Conservation (phyloP, 2,329 filamentous ascomycete species). For the Scedosporium minutisporum region DNA sequence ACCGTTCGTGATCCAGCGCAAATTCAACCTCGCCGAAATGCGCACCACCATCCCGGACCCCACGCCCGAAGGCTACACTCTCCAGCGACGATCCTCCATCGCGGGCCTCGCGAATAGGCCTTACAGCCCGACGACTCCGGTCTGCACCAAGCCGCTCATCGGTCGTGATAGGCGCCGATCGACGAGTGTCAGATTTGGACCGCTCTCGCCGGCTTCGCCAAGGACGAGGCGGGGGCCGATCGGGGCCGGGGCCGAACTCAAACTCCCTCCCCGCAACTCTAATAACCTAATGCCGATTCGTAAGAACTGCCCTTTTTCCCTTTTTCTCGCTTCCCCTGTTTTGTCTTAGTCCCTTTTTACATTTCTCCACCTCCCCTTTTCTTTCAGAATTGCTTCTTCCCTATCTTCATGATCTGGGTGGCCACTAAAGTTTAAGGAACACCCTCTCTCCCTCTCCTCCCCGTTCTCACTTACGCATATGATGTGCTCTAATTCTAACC, state of each 20-base stretch:
- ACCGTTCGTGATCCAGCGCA: conserved; percentile 38
- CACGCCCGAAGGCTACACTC: background rate
- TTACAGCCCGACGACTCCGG: background rate
- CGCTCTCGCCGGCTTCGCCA: conserved; percentile 5
- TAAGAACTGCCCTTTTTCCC: conserved; percentile 19
- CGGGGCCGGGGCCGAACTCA: background rate
- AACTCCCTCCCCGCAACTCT: background rate
- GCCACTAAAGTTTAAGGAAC: background rate
- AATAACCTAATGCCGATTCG: conserved; percentile 33
- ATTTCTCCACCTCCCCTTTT: background rate
- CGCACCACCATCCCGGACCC: conserved; percentile 33
- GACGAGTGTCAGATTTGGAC: conserved; percentile 14
- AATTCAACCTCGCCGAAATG: conserved; percentile 39
- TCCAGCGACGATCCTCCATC: conserved; percentile 8
- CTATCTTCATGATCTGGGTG: background rate
- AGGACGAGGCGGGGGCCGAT: background rate
- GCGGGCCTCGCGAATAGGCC: conserved; percentile 3
- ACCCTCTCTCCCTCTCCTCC: background rate
- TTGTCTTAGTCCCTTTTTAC: conserved; percentile 2
- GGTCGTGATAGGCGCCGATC: conserved; percentile 13
- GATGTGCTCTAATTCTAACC: conserved; percentile 1
- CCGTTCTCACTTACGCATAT: background rate
- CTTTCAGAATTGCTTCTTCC: background rate
- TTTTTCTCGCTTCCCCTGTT: background rate
- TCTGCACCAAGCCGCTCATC: background rate